Evolutionary conservation across 495 filamentous ascomycete genomes (phyloP).

Genomic region (Glonium stellatum): DNA sequence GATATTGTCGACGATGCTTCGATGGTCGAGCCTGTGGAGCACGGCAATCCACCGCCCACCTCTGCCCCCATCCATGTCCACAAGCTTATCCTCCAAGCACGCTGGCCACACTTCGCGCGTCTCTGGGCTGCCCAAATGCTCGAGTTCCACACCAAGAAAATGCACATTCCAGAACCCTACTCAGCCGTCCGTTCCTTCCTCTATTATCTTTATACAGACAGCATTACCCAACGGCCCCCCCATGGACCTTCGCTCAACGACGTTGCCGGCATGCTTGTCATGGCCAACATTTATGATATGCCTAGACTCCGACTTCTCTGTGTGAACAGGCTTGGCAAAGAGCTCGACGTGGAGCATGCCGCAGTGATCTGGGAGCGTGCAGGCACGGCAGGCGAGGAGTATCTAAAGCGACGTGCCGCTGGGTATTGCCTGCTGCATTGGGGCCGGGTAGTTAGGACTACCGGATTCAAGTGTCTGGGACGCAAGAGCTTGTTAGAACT

Average conservation of each 20-base stretch:
- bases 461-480: slow-evolving; percentile 73
- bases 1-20: slow-evolving; percentile 52
- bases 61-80: slow-evolving; percentile 91
- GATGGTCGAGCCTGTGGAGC: neutral
- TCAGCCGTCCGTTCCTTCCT: slow-evolving; percentile 89
- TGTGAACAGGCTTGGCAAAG: slow-evolving; percentile 76
- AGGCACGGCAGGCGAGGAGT: slow-evolving; percentile 80
- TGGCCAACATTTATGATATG: slow-evolving; percentile 97
- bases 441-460: slow-evolving; percentile 87
- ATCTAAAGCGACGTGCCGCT: slow-evolving; percentile 80
- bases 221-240: slow-evolving; percentile 59
- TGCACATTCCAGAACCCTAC: slow-evolving; percentile 97
- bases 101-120: slow-evolving; percentile 93
- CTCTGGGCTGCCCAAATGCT: slow-evolving; percentile 89
- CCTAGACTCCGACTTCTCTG: slow-evolving; percentile 83
- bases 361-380: slow-evolving; percentile 96
- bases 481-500: slow-evolving; percentile 75
- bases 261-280: slow-evolving; percentile 91
- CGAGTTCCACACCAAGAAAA: slow-evolving; percentile 90
- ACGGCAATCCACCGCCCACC: slow-evolving; percentile 48
- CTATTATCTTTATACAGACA: slow-evolving; percentile 94
- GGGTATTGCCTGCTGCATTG: slow-evolving; percentile 85
- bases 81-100: slow-evolving; percentile 81
- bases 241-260: slow-evolving; percentile 62
- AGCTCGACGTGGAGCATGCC: slow-evolving; percentile 88